These are phyloP conservation scores for Spathaspora hagerdaliae DNA, from an alignment of 805 yeast species.

Conservation along the genomic window DNA sequence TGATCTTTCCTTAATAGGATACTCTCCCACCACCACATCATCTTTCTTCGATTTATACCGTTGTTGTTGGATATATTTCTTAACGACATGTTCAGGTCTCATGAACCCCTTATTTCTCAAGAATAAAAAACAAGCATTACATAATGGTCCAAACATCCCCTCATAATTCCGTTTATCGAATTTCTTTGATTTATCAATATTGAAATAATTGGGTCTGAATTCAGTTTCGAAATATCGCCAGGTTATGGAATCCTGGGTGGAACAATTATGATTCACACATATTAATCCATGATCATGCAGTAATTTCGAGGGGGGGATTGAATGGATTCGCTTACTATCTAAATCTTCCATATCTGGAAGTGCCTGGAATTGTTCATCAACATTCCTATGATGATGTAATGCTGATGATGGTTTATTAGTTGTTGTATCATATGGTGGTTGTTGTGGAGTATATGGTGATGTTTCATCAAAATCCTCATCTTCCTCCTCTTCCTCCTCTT, in stretches of 20 bases:
- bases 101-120: constrained; percentile 40
- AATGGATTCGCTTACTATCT: constrained; percentile 40
- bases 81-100: constrained; percentile 45
- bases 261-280: constrained; percentile 40
- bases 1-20: constrained; percentile 8
- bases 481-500: constrained; percentile 21
- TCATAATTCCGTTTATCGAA: constrained; percentile 39
- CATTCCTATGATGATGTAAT: constrained; percentile 4
- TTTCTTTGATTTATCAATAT: constrained; percentile 31
- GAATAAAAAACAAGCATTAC: constrained; percentile 44
- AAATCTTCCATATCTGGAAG: constrained; percentile 42
- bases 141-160: constrained; percentile 45
- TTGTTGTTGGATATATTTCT: constrained; percentile 43
- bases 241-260: constrained; percentile 33
- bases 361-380: constrained; percentile 23
- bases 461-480: constrained; percentile 20
- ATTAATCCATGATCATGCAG: constrained; percentile 37
- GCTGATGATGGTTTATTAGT: constrained; percentile 10
- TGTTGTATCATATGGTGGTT: constrained; percentile 29
- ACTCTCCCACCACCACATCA: constrained; percentile 26
- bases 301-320: constrained; percentile 34
- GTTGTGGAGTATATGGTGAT: constrained; percentile 40
- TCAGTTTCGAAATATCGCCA: constrained; percentile 44
- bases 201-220: constrained; percentile 29
- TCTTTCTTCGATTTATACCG: constrained; percentile 35